A percentile compares a stretch with the other conserved stretches of the same genome.
Conservation (phyloP, 148 eudicot species). For the Linanthus parryae region DNA sequence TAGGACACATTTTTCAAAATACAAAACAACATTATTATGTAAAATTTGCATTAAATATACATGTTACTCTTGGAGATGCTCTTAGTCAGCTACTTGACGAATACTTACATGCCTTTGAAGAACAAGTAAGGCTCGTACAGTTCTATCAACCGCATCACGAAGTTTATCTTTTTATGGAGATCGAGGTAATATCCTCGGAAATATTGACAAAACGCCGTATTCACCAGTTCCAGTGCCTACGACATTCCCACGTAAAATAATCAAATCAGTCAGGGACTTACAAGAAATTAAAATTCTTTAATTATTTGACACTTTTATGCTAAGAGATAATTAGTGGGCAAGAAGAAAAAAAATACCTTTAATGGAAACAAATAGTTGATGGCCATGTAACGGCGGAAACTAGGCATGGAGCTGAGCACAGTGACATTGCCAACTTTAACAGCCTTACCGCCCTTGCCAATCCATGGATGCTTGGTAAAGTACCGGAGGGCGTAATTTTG, state of each 20-base stretch:
- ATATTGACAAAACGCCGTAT: constrained; percentile 39
- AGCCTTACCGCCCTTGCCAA: constrained; percentile 47
- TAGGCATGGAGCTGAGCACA: constrained; percentile 30
- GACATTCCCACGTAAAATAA: not conserved
- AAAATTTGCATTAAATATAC: not conserved
- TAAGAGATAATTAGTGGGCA: too few species aligned
- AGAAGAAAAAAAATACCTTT: constrained; percentile 31
- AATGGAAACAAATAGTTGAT: constrained; percentile 46
- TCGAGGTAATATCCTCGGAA: constrained; percentile 24
- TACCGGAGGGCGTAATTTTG: constrained; percentile 25
- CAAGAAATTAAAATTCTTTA: not conserved
- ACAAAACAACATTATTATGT: not conserved
- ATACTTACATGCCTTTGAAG: constrained; percentile 60
- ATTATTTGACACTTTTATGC: too few species aligned
- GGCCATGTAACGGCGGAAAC: constrained; percentile 42
- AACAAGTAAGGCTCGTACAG: constrained; percentile 64
- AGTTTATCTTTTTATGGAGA: constrained; percentile 36
- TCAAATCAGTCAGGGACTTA: not conserved
- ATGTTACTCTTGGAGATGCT: not conserved
- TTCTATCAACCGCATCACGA: constrained; percentile 39
- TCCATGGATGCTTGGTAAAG: constrained; percentile 43
- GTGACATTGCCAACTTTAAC: constrained; percentile 32
- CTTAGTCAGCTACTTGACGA: not conserved
- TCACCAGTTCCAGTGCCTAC: constrained; percentile 38
- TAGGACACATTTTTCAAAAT: too few species aligned